A percentile compares a stretch with the other conserved stretches of the same genome.
phyloP scores from a whole-genome alignment of 805 yeast species.

The Yarrowia alimentaria region DNA sequence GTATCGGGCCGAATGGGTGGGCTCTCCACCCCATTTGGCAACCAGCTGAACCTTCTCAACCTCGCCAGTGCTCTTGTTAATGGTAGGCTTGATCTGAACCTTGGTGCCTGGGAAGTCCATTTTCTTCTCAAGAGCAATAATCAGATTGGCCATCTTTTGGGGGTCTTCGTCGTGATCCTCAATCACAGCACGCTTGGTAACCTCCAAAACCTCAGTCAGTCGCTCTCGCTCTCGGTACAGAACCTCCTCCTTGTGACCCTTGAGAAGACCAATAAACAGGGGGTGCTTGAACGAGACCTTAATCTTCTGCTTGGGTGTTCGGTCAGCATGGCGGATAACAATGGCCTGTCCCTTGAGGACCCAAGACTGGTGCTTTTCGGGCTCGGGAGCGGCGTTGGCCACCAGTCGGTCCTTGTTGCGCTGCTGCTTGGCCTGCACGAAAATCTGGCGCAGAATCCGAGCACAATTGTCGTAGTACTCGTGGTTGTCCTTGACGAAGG shows the following conservation, averaged over 20 bases:
- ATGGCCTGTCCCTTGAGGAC: conserved; percentile 88
- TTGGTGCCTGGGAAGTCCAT: conserved; percentile 93
- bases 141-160: conserved; percentile 69
- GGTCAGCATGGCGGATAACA: conserved; percentile 94
- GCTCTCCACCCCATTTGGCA: conserved; percentile 99
- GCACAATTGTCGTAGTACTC: conserved; percentile 85
- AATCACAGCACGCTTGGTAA: conserved; percentile 72
- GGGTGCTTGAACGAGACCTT: conserved; percentile 91
- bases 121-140: conserved; percentile 83
- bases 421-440: conserved; percentile 55
- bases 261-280: conserved; percentile 76
- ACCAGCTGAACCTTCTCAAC: conserved; percentile 96
- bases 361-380: conserved; percentile 86
- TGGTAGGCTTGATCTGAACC: conserved; percentile 88
- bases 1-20: conserved; percentile 93
- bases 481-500: conserved; percentile 90
- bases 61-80: conserved; percentile 53
- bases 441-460: conserved; percentile 68
- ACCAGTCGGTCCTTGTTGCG: conserved; percentile 37
- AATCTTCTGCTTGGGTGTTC: conserved; percentile 97
- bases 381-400: conserved; percentile 45
- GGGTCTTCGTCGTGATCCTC: conserved; percentile 74
- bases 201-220: conserved; percentile 76
- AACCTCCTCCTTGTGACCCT: conserved; percentile 95
- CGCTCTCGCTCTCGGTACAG: conserved; percentile 89